Evolutionary conservation across 306 rosid genomes (phyloP).

Genomic region (Cucurbita moschata): DNA sequence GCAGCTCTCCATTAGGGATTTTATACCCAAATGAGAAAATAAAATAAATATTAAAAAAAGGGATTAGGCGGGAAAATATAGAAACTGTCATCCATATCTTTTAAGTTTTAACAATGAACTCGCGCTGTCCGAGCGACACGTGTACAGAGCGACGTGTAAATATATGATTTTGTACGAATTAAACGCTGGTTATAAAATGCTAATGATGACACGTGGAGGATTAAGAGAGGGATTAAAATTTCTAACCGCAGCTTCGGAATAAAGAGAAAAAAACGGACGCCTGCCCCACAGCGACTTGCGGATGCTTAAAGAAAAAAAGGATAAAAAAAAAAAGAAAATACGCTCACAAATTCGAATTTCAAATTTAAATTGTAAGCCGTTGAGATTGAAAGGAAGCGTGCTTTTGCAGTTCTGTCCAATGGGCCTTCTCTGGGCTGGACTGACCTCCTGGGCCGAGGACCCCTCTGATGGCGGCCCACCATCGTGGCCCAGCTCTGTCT

Average conservation of each 20-base stretch:
- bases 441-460: background rate
- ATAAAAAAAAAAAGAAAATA: background rate
- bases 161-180: background rate
- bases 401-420: background rate
- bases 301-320: background rate
- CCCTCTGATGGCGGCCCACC: background rate
- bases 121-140: background rate
- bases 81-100: background rate
- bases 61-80: constrained; percentile 1
- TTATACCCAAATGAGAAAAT: background rate
- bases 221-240: background rate
- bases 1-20: background rate
- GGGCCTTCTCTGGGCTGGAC: constrained; percentile 2
- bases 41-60: background rate
- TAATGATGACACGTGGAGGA: constrained; percentile 4
- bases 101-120: background rate
- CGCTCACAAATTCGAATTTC: constrained; percentile 3
- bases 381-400: background rate
- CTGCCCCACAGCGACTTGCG: background rate
- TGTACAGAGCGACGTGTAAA: background rate
- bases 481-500: background rate
- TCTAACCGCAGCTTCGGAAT: background rate
- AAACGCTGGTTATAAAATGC: background rate
- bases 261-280: background rate
- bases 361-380: constrained; percentile 6